These are phyloP conservation scores for Sugiyamaella boreocaroliniensis DNA, from an alignment of 805 yeast species.

Conservation along the genomic window DNA sequence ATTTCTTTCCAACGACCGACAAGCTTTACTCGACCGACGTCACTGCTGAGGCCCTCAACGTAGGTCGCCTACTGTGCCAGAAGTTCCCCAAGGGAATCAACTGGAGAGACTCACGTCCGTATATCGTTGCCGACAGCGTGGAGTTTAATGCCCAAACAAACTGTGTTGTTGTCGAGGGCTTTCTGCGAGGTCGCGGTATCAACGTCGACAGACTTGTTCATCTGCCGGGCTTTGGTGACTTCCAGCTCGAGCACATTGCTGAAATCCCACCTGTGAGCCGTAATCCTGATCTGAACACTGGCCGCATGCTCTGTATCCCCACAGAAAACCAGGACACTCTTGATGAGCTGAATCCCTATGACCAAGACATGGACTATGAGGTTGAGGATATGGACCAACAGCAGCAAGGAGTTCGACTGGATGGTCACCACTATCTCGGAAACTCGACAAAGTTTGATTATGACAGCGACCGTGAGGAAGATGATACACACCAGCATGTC, in stretches of 20 bases:
- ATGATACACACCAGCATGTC: conserved; percentile 25
- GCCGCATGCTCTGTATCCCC: conserved; percentile 24
- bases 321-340: conserved; percentile 26
- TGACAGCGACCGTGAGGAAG: conserved; percentile 25
- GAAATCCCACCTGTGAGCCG: conserved; percentile 12
- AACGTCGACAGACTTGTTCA: conserved; percentile 72
- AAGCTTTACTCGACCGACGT: conserved; percentile 66
- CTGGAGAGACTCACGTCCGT: conserved; percentile 94
- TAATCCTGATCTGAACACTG: conserved; percentile 26
- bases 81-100: conserved; percentile 75
- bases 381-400: conserved; percentile 26
- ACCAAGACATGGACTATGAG: conserved; percentile 25
- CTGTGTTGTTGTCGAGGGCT: conserved; percentile 63
- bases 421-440: conserved; percentile 48
- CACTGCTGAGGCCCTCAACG: conserved; percentile 61
- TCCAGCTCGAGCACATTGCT: conserved; percentile 64
- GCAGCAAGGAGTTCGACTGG: conserved; percentile 46
- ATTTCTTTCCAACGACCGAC: conserved; percentile 76
- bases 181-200: conserved; percentile 79
- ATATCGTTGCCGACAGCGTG: conserved; percentile 66
- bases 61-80: conserved; percentile 72
- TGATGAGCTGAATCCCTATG: conserved; percentile 24
- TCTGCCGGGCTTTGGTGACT: conserved; percentile 87
- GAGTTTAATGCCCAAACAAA: conserved; percentile 33
- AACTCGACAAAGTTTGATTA: not conserved